Evolutionary conservation across 148 eudicot genomes (phyloP).

Genomic region (Spergularia marina): DNA sequence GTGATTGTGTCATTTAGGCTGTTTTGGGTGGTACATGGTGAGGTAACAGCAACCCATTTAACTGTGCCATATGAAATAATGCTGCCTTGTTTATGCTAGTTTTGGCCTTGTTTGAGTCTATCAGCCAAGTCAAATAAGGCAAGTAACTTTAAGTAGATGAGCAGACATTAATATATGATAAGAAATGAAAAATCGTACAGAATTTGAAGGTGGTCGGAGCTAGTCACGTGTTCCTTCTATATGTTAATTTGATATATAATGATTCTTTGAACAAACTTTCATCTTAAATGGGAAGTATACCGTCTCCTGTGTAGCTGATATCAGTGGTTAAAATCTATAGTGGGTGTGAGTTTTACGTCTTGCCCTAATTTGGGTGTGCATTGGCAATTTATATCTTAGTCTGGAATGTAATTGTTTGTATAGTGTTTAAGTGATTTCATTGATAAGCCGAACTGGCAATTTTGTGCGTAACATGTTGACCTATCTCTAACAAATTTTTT

Average conservation of each 20-base stretch:
- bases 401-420: constrained; percentile 5
- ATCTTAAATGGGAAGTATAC: background rate
- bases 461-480: background rate
- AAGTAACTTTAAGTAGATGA: background rate
- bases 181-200: background rate
- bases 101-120: no score
- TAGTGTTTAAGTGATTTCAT: constrained; percentile 12
- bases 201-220: background rate
- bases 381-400: constrained; percentile 9
- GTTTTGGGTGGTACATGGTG: no score
- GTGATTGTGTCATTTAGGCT: no score
- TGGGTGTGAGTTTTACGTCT: background rate
- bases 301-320: background rate
- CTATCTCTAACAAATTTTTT: background rate
- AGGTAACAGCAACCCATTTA: no score
- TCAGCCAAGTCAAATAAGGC: no score
- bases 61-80: no score
- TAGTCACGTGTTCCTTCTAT: background rate
- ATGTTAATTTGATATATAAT: background rate
- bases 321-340: background rate
- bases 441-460: background rate
- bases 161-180: background rate
- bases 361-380: background rate
- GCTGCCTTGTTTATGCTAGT: no score
- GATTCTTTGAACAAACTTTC: background rate